These are phyloP conservation scores for Dendrobium catenatum DNA, from an alignment of 106 monocot species.

Conservation along the genomic window DNA sequence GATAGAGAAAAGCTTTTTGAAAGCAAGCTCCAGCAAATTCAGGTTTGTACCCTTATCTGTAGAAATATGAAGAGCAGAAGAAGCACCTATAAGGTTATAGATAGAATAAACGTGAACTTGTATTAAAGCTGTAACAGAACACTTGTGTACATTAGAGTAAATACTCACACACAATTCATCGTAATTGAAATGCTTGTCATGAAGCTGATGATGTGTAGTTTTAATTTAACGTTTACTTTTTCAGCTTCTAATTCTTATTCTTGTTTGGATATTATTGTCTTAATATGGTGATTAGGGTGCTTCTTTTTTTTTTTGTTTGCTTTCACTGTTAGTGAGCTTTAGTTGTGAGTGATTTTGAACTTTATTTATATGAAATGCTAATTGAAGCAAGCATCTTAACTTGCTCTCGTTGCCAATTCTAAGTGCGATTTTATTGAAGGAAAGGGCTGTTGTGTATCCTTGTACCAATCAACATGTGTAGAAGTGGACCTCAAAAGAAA, in stretches of 20 bases:
- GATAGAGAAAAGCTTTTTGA: constrained; percentile 86
- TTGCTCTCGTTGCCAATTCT: not conserved
- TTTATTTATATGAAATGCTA: not conserved
- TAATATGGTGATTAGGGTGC: not conserved
- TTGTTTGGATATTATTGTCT: not conserved
- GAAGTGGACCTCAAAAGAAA: not conserved
- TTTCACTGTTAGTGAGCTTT: not conserved
- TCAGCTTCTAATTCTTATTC: not conserved
- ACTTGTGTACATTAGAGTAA: not conserved
- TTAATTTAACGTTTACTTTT: not conserved
- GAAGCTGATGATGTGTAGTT: not conserved
- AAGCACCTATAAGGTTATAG: not conserved
- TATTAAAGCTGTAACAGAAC: not conserved
- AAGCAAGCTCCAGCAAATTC: constrained; percentile 83
- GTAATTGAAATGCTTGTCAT: not conserved
- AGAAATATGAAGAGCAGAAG: not conserved
- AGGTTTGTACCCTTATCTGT: constrained; percentile 35
- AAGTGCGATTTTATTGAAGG: not conserved
- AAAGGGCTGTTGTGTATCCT: not conserved
- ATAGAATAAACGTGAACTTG: not conserved
- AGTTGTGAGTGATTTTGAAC: not conserved
- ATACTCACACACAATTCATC: not conserved
- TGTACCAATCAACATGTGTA: too few relatives aligned
- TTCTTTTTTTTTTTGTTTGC: not conserved
- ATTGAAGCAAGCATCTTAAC: not conserved